Base-by-base conservation (phyloP, 441 rosid species). In the Bruguiera hainesii region DNA sequence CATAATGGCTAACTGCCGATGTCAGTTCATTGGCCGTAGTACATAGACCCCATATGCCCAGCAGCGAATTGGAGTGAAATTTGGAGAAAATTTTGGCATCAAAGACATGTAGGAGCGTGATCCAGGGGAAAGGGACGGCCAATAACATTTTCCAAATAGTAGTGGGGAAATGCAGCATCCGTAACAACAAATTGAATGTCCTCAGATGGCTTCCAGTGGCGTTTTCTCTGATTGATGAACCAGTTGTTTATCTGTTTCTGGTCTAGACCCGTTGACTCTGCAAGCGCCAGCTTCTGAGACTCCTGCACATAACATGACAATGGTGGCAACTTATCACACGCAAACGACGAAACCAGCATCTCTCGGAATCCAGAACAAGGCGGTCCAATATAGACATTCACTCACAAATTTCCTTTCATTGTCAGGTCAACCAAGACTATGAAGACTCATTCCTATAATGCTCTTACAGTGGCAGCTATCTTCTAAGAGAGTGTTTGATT, bases 241-340 rank as follows among this genome's bases (percentile, higher is more conserved):
- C 99, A 95, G 81, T 94, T 94, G 85, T 91, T 94, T 68, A 94
- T 94, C 71, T 94, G 99, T 85, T 94, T 94, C 82, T 88, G 96
- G 79, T 95, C 99, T 68, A 95, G 77, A 5, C 99, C 98, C 0
- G 99, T 92, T 0, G 97, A 86, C 56, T 92, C 98, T 0, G 97
- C 98, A 0, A 95, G 76, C 0, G 96, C 98, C 48, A 86, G 79
- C 86, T 95, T 95, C 73, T 95, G 99, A 0, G 96, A 87, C 74
- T 95, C 99, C 99, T 92, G 85, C 42, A 55, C 3, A 55, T 3
- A 15, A 20, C 2, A 20, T 3, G 18, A 10, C 10, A 55, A 55
- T 20, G 25, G 29, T 0, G 7, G 28, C 11, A 55, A 37, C 46
- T 37, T 10, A 37, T 11, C 10, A 37, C 46, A 37, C 3, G 15